Evolutionary conservation across 345 rosid genomes (phyloP).

Genomic region (Reutealis trisperma): DNA sequence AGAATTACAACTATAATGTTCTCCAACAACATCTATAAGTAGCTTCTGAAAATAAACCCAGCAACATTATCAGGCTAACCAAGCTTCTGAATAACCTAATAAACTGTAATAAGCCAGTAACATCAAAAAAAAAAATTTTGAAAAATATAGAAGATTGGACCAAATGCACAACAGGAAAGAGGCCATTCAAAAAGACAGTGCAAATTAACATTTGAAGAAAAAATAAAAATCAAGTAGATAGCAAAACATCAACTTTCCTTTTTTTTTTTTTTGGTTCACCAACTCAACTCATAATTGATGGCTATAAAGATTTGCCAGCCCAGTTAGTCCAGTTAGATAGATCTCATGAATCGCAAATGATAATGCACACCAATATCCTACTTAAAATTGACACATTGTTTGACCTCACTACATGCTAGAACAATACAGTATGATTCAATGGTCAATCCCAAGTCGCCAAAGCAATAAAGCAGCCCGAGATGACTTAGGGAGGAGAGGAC

Average conservation of each 20-base stretch:
- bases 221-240: background rate
- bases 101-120: background rate
- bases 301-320: background rate
- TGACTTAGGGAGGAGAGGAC: too few relatives aligned
- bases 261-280: background rate
- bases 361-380: background rate
- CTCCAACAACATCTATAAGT: background rate
- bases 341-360: background rate
- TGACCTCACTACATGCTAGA: background rate
- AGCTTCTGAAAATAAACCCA: slow-evolving; percentile 7
- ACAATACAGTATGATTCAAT: background rate
- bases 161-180: background rate
- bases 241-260: background rate
- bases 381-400: background rate
- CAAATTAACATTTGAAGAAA: background rate
- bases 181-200: background rate
- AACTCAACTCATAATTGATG: background rate
- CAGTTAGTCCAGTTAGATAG: background rate
- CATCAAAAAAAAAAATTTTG: background rate
- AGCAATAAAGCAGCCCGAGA: background rate
- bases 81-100: background rate
- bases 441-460: background rate
- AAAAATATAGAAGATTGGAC: background rate
- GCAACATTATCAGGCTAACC: slow-evolving; percentile 1
- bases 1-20: background rate